phyloP scores from a whole-genome alignment of 2,329 filamentous ascomycete species.

The Neonectria ditissima region DNA sequence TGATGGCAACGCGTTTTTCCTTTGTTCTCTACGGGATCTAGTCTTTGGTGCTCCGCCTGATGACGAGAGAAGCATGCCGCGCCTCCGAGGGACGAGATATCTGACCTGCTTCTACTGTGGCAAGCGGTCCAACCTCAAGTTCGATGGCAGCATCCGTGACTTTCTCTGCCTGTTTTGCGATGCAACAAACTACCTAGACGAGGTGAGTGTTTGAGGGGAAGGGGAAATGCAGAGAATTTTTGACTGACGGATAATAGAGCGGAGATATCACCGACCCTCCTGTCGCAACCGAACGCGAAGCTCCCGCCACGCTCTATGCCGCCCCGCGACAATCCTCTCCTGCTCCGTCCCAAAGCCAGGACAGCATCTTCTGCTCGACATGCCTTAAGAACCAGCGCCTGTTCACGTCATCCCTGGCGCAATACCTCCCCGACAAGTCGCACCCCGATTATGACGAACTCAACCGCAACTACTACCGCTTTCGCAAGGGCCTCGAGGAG shows the following conservation, averaged over 20 bases:
- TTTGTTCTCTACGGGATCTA: neutral
- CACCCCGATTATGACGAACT: constrained; percentile 77
- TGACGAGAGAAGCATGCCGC: constrained; percentile 54
- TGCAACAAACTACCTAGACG: constrained; percentile 88
- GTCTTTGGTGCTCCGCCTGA: neutral
- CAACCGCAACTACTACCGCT: constrained; percentile 76
- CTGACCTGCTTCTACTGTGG: constrained; percentile 89
- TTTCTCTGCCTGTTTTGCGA: constrained; percentile 85
- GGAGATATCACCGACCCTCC: constrained; percentile 93
- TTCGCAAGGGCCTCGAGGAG: constrained; percentile 78
- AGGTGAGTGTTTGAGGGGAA: constrained; percentile 62
- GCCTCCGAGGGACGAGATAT: constrained; percentile 55
- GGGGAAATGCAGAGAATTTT: no score
- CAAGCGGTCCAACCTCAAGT: constrained; percentile 70
- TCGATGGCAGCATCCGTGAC: constrained; percentile 68
- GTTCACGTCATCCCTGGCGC: constrained; percentile 78
- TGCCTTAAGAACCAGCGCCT: constrained; percentile 93
- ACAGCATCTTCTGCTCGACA: constrained; percentile 73
- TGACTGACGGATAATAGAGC: constrained; percentile 63
- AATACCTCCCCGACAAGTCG: constrained; percentile 77
- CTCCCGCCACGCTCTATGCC: constrained; percentile 60
- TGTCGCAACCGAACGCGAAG: constrained; percentile 61
- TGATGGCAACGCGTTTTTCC: neutral
- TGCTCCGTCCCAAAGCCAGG: constrained; percentile 38
- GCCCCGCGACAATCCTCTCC: constrained; percentile 52